phyloP scores from a whole-genome alignment of 306 rosid genomes.

The Calophaca sinica region DNA sequence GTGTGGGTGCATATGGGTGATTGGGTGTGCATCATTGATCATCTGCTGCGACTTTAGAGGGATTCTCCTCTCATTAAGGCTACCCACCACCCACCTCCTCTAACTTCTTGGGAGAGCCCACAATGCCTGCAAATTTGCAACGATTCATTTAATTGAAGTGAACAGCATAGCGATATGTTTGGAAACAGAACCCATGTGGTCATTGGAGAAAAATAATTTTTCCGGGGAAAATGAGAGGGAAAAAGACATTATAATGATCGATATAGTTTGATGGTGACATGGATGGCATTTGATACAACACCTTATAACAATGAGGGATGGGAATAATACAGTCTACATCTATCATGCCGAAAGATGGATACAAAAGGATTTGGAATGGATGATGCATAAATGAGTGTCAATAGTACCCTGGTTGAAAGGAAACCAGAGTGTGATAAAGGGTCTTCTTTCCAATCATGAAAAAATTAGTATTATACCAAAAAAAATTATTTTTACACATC shows the following conservation, averaged over 20 bases:
- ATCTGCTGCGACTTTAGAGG: conserved; percentile 32
- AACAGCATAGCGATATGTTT: conserved; percentile 37
- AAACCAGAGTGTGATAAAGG: too few relatives aligned
- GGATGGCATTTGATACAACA: conserved; percentile 3
- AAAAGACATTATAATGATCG: conserved; percentile 38
- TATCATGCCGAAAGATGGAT: too few relatives aligned
- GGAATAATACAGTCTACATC: too few relatives aligned
- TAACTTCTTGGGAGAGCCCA: conserved; percentile 43
- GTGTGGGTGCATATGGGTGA: conserved; percentile 25
- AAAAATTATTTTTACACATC: too few relatives aligned
- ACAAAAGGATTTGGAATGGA: too few relatives aligned
- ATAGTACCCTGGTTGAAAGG: too few relatives aligned
- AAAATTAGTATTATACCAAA: too few relatives aligned
- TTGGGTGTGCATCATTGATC: conserved; percentile 28
- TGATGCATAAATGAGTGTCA: too few relatives aligned
- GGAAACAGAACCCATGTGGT: conserved; percentile 13
- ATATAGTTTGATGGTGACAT: conserved; percentile 35
- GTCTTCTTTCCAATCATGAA: too few relatives aligned
- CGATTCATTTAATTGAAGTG: conserved; percentile 25
- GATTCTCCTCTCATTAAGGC: conserved; percentile 29
- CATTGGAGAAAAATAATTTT: too few relatives aligned
- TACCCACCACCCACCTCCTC: conserved; percentile 40
- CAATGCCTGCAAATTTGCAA: conserved; percentile 5
- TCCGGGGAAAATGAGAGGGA: too few relatives aligned
- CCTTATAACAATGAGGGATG: conserved; percentile 12